A percentile compares a stretch with the other conserved stretches of the same genome.
These are phyloP conservation scores for Hebeloma cylindrosporum DNA, from an alignment of 768 basidiomycete species.

Conservation along the genomic window DNA sequence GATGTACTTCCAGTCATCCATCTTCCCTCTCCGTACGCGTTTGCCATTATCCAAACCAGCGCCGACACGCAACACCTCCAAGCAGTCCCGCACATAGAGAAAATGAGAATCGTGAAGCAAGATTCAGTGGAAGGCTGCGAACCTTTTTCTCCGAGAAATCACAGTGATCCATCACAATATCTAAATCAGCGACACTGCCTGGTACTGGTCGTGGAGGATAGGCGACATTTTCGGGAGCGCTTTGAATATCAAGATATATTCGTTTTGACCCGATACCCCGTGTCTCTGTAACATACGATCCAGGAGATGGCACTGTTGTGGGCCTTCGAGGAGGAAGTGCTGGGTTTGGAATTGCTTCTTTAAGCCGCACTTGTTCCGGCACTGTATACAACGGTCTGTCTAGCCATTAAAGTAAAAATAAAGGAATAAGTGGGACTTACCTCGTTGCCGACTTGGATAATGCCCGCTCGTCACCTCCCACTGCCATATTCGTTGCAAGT, in stretches of 20 bases:
- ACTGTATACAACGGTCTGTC: constrained; percentile 44
- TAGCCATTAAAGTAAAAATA: neutral
- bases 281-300: constrained; percentile 53
- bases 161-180: constrained; percentile 88
- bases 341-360: constrained; percentile 62
- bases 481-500: constrained; percentile 88
- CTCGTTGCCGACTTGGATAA: constrained; percentile 78
- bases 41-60: constrained; percentile 84
- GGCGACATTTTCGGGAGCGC: constrained; percentile 59
- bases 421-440: constrained; percentile 45
- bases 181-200: constrained; percentile 86
- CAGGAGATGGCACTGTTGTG: constrained; percentile 32
- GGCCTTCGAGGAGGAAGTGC: constrained; percentile 58
- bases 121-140: constrained; percentile 7
- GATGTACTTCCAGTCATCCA: constrained; percentile 87
- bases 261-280: constrained; percentile 77
- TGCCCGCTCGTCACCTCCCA: constrained; percentile 96
- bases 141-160: constrained; percentile 85
- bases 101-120: constrained; percentile 12
- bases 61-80: constrained; percentile 91
- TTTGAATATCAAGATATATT: constrained; percentile 71
- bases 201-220: constrained; percentile 88
- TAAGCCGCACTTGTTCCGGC: constrained; percentile 66
- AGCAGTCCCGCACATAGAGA: constrained; percentile 95
- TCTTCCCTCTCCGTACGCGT: constrained; percentile 68